Evolutionary conservation across 768 basidiomycete species (phyloP).

Genomic region (Botryobasidium botryosum): DNA sequence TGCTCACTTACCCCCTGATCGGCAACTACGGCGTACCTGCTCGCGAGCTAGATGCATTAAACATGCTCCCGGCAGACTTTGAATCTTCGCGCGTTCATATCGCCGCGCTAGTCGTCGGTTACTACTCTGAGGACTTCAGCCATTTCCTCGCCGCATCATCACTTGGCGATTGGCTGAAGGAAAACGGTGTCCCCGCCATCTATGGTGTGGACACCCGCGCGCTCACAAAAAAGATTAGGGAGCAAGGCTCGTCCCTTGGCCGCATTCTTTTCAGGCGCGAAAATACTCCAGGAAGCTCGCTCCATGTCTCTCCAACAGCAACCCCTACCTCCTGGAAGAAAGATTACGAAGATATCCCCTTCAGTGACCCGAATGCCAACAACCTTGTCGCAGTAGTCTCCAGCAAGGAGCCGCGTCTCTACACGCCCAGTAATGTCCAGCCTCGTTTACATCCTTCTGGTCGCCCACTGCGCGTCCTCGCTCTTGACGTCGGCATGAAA

Average conservation of each 20-base stretch:
- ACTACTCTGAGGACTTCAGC: constrained; percentile 87
- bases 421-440: constrained; percentile 35
- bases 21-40: constrained; percentile 96
- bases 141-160: constrained; percentile 87
- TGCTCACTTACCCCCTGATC: constrained; percentile 90
- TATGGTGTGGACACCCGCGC: constrained; percentile 94
- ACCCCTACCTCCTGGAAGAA: constrained; percentile 53
- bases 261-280: constrained; percentile 55
- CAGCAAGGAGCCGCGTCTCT: constrained; percentile 44
- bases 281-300: constrained; percentile 22
- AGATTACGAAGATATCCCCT: constrained; percentile 67
- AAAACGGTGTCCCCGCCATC: constrained; percentile 85
- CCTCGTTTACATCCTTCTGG: constrained; percentile 60
- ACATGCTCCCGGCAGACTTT: constrained; percentile 56
- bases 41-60: constrained; percentile 30
- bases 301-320: constrained; percentile 35
- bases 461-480: constrained; percentile 66
- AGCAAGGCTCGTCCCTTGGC: constrained; percentile 86
- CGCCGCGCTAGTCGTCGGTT: constrained; percentile 77
- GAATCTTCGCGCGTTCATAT: constrained; percentile 93
- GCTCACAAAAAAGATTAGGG: constrained; percentile 88
- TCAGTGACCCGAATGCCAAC: constrained; percentile 70
- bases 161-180: constrained; percentile 82
- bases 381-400: constrained; percentile 91
- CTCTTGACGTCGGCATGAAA: constrained; percentile 99